These are phyloP conservation scores for Solanum sejunctum DNA, from an alignment of 257 asterid genomes.

Conservation along the genomic window DNA sequence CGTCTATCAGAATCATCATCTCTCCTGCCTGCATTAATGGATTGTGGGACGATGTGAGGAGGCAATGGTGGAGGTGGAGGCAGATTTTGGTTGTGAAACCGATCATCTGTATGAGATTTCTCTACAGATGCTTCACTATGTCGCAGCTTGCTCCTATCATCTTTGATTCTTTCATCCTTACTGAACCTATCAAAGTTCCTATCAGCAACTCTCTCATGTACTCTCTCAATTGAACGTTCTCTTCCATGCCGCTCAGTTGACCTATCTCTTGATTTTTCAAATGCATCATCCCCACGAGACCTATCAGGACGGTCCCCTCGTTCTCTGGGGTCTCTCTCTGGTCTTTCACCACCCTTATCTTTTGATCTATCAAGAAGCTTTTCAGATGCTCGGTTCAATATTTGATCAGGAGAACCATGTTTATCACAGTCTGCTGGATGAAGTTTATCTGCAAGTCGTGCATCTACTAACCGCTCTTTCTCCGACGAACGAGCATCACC, in stretches of 20 bases:
- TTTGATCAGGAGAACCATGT: slow-evolving; percentile 52
- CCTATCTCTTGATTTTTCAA: slow-evolving; percentile 73
- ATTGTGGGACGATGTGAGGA: slow-evolving; percentile 80
- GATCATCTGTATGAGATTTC: slow-evolving; percentile 64
- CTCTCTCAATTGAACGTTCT: slow-evolving; percentile 87
- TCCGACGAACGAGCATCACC: slow-evolving; percentile 54
- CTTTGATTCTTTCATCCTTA: slow-evolving; percentile 75
- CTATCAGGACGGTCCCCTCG: slow-evolving; percentile 74
- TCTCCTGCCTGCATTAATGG: slow-evolving; percentile 58
- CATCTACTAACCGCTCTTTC: slow-evolving; percentile 59
- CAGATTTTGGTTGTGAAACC: slow-evolving; percentile 64
- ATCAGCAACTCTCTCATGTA: slow-evolving; percentile 62
- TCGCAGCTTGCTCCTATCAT: slow-evolving; percentile 61
- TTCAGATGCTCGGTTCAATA: slow-evolving; percentile 34
- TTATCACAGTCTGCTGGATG: slow-evolving; percentile 39
- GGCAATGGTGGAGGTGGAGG: slow-evolving; percentile 99
- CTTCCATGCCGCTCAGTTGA: slow-evolving; percentile 79
- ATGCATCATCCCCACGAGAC: slow-evolving; percentile 57
- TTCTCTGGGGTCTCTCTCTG: slow-evolving; percentile 75
- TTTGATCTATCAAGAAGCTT: slow-evolving; percentile 59
- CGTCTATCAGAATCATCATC: slow-evolving; percentile 92
- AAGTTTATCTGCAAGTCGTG: slow-evolving; percentile 40
- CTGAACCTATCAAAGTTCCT: slow-evolving; percentile 62
- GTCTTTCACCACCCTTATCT: slow-evolving; percentile 73
- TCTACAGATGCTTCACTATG: slow-evolving; percentile 47